Evolutionary conservation across 495 filamentous ascomycete genomes (phyloP).

Genomic region (Annulohypoxylon moriforme): DNA sequence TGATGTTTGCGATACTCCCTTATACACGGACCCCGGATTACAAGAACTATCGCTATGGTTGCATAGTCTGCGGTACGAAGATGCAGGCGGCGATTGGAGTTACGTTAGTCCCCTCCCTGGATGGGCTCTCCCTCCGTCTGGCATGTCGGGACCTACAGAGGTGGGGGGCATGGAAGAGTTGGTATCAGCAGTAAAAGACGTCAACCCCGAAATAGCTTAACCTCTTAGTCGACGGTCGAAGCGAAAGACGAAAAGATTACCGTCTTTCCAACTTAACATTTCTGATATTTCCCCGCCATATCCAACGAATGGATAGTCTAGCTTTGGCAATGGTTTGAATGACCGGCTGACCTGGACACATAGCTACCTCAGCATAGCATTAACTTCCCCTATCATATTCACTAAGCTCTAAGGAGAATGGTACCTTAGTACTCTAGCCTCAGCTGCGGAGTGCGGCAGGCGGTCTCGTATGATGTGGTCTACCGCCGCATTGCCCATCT

Average conservation of each 20-base stretch:
- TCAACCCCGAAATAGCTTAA: slow-evolving; percentile 47
- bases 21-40: slow-evolving; percentile 89
- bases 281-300: not conserved
- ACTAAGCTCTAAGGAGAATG: not conserved
- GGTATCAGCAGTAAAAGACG: slow-evolving; percentile 57
- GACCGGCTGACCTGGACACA: not conserved
- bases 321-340: not conserved
- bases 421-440: not conserved
- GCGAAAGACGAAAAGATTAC: too few relatives aligned
- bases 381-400: not conserved
- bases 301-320: not conserved
- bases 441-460: not conserved
- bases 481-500: not conserved
- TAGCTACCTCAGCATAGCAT: not conserved
- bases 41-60: slow-evolving; percentile 95
- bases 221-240: not conserved
- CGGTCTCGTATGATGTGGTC: not conserved
- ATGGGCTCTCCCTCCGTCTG: slow-evolving; percentile 85
- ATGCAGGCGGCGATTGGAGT: slow-evolving; percentile 80
- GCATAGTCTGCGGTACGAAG: slow-evolving; percentile 89
- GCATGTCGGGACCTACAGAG: slow-evolving; percentile 67
- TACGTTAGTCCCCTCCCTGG: slow-evolving; percentile 85
- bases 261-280: not conserved
- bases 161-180: slow-evolving; percentile 66
- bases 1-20: slow-evolving; percentile 80